Evolutionary conservation across 1,139 yeast genomes (phyloP).

Genomic region (Lodderomyces beijingensis): DNA sequence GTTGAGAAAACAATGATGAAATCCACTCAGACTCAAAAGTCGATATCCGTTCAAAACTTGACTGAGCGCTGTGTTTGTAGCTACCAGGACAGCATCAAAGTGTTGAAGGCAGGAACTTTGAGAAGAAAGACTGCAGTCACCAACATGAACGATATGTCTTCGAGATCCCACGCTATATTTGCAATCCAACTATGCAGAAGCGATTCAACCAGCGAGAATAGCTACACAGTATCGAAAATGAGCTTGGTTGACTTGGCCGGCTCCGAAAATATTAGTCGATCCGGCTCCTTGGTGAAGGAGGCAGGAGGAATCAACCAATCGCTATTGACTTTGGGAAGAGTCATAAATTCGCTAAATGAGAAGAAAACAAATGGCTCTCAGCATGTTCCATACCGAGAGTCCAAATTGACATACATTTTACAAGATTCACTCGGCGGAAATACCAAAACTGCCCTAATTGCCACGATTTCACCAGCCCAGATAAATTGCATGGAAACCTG

Average conservation of each 20-base stretch:
- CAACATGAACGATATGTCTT: conserved; percentile 63
- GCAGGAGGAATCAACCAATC: conserved; percentile 89
- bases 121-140: conserved; percentile 66
- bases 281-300: conserved; percentile 84
- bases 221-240: conserved; percentile 54
- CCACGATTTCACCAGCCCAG: conserved; percentile 79
- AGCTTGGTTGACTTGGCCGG: conserved; percentile 90
- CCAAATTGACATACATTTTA: conserved; percentile 70
- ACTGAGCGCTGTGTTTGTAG: conserved; percentile 51
- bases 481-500: conserved; percentile 72
- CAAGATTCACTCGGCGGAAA: conserved; percentile 84
- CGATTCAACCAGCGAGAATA: conserved; percentile 22
- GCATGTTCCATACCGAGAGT: conserved; percentile 83
- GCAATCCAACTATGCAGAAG: conserved; percentile 55
- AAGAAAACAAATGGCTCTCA: conserved; percentile 20
- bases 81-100: conserved; percentile 50
- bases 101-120: conserved; percentile 52
- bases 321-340: conserved; percentile 76
- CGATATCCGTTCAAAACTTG: conserved; percentile 46
- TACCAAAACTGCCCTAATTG: conserved; percentile 75
- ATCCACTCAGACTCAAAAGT: conserved; percentile 5
- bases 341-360: conserved; percentile 61
- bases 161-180: conserved; percentile 72
- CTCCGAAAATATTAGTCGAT: conserved; percentile 71
- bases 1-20: conserved; percentile 32